A percentile compares a stretch with the other conserved stretches of the same genome.
phyloP scores from a whole-genome alignment of 768 basidiomycete genomes.

The Suillus subalutaceus region DNA sequence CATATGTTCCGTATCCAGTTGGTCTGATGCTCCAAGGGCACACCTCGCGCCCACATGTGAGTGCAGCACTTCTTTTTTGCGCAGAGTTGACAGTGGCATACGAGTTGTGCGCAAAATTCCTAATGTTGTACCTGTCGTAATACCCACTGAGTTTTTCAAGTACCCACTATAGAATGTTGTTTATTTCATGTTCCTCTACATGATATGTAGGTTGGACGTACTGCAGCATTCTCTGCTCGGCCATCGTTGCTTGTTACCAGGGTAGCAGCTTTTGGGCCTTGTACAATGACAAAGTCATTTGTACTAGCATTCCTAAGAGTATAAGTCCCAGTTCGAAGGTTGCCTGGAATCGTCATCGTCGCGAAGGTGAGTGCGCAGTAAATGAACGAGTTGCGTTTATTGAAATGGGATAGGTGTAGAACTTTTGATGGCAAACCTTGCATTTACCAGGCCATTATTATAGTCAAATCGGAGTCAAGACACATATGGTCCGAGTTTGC shows the following conservation, averaged over 20 bases:
- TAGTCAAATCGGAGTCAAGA: background rate
- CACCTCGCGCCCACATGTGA: background rate
- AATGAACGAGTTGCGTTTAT: background rate
- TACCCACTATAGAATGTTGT: conserved; percentile 2
- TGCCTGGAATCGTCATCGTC: background rate
- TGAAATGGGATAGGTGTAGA: background rate
- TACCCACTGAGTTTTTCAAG: conserved; percentile 8
- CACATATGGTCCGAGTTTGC: background rate
- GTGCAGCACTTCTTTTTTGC: conserved; percentile 1
- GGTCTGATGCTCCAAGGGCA: conserved; percentile 4
- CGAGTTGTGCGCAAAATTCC: conserved; percentile 1
- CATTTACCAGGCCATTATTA: conserved; percentile 1
- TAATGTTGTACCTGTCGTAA: conserved; percentile 8
- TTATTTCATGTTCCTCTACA: background rate
- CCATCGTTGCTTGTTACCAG: background rate
- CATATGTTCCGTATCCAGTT: conserved; percentile 7
- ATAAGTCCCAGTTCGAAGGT: conserved; percentile 5
- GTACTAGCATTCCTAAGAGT: conserved; percentile 8
- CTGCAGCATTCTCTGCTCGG: conserved; percentile 2
- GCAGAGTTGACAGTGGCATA: background rate
- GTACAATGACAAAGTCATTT: background rate
- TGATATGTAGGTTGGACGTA: background rate
- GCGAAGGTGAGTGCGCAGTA: background rate
- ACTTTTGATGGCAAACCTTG: background rate
- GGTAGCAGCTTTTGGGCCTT: background rate